Evolutionary conservation across 1,284 basidiomycete species (phyloP), one percentile per base, ranked within the genome.

Genomic region (Schizophyllum commune): DNA sequence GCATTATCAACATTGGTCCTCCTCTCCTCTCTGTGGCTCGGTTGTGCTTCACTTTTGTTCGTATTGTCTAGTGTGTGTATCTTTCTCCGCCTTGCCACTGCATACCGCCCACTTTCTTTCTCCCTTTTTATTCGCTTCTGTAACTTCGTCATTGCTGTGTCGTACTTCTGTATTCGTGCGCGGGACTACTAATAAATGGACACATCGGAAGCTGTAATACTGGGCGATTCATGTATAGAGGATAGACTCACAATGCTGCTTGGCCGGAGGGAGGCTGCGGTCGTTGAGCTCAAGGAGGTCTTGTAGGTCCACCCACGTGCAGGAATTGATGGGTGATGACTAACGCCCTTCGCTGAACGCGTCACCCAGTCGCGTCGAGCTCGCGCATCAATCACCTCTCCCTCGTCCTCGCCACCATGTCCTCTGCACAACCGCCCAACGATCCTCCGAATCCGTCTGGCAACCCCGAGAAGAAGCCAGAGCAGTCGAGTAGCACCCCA

Each of bases 361-460:
- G 39, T 47, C 39, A 47, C 39, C 39, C 39, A 47, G 39, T 47
- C 39, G 39, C 39, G 39, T 47, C 39, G 39, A 47, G 4, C 39
- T 65, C 64, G 63, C 63, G 63, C 57, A 60, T 56, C 57, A 34
- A 21, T 39, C 33, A 52, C 52, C 52, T 55, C n/a, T 27, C 3
- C 27, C 27, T 52, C 8, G 17, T 17, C 2, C 8, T 33, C 3
- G 15, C 53, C 53, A 19, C 20, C 64, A 90, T 90, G 88, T 87
- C 88, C 60, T 84, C 88, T 32, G 71, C 79, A 64, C 81, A 80
- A 57, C 87, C 86, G 33, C 84, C 86, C 17, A 77, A 81, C 5
- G 73, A 73, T 63, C 82, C 79, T 54, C 70, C 75, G 15, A 83
- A 82, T 0, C 75, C 84, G 17, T 69, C 74, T 59, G 39, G 13